Evolutionary conservation across 371 early-diverging fungal genomes (phyloP), one percentile per base, ranked within the genome.

Genomic region (Mucor piriformis): DNA sequence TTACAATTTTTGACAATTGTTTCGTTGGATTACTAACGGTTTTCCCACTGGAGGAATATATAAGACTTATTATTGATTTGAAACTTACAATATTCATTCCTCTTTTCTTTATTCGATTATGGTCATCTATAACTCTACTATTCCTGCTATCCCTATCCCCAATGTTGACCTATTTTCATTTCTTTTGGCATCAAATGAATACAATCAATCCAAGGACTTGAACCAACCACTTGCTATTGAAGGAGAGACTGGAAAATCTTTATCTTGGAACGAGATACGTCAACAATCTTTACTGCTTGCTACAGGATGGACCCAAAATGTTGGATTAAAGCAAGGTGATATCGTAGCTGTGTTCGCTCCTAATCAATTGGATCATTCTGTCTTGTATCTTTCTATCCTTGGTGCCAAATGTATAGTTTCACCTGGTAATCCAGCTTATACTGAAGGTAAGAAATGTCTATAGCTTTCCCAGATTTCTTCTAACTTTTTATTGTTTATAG

Each of bases 311-410:
- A 57, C 51, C 51, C 67, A 79, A 61, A 70, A 84, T 52, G 69
- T 85, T 5, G 81, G 81, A 0, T 75, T 93, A 23, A 75, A 83
- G 42, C 76, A 78, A 34, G 87, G 91, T 32, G 88, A 92, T 60
- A 87, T 87, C 0, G 80, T 92, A 16, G 92, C 86, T 27, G 72
- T 90, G 7, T 87, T 86, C 57, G 75, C 90, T 13, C 90, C 89
- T 32, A 94, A 93, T 46, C 76, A 79, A 50, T 64, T 63, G 34
- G 70, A 79, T 50, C 79, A 79, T 58, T 59, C 59, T 49, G 47
- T 79, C 10, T 48, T 79, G 3, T 74, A 74, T 34, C 64, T 74
- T 25, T 79, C 79, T 1, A 37, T 79, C 23, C 50, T 79, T 6
- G 79, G 67, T 15, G 79, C 79, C 18, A 47, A 66, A 46, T 70